Evolutionary conservation across 345 rosid genomes (phyloP).

Genomic region (Adansonia digitata): DNA sequence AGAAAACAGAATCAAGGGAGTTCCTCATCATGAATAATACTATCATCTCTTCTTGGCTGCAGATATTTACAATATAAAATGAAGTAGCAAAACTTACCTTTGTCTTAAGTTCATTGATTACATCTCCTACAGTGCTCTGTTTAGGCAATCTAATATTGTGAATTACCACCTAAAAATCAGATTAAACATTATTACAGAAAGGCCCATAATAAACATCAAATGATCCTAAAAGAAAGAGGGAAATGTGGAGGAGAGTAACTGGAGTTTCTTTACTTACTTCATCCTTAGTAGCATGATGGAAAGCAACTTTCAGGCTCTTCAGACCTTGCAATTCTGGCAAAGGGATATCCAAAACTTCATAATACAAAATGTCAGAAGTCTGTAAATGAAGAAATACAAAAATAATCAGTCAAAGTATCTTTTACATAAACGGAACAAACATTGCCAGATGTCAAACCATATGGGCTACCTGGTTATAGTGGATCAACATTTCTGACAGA

Average conservation of each 20-base stretch:
- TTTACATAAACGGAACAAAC: background rate
- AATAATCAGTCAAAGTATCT: conserved; percentile 11
- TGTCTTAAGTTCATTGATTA: conserved; percentile 77
- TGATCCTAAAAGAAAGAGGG: background rate
- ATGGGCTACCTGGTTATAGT: conserved; percentile 77
- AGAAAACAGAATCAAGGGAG: background rate
- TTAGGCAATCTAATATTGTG: conserved; percentile 90
- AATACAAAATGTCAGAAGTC: conserved; percentile 56
- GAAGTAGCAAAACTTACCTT: conserved; percentile 42
- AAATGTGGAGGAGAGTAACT: background rate
- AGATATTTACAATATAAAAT: background rate
- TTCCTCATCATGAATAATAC: background rate
- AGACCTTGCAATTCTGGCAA: conserved; percentile 80
- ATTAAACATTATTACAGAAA: background rate
- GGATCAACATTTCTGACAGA: conserved; percentile 87
- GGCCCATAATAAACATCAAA: background rate
- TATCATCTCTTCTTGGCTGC: background rate
- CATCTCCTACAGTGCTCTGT: conserved; percentile 95
- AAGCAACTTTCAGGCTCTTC: conserved; percentile 88
- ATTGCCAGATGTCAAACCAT: conserved; percentile 4
- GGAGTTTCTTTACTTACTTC: conserved; percentile 50
- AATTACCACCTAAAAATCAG: conserved; percentile 51
- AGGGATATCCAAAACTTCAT: conserved; percentile 7
- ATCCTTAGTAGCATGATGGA: conserved; percentile 76
- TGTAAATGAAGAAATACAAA: conserved; percentile 30